Evolutionary conservation across 2,329 filamentous ascomycete species (phyloP), one percentile per base, ranked within the genome.

Genomic region (Pseudonectria foliicola): DNA sequence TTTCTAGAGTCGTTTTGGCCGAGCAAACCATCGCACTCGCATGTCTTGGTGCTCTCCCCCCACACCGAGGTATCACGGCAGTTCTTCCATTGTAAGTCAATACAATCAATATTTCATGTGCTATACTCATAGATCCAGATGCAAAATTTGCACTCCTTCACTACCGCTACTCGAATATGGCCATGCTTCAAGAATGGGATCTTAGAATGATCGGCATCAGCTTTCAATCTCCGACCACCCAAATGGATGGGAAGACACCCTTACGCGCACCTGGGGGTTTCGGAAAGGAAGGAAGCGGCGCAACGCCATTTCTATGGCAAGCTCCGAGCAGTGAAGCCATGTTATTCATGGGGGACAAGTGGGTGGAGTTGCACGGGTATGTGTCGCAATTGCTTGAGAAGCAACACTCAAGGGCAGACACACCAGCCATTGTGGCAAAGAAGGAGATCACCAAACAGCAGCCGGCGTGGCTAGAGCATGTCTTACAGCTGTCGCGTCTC

Each of bases 1-100:
- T 85, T 90, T 39, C 64, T 95, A 5, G 89, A 96, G 62, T 83
- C 85, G 0, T 95, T 94, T 57, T 96, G 88, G 71, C 89, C 92
- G 3, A 63, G 67, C 3, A 68, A 77, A 38, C 68, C 77, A 5
- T 55, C 59, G 3, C 61, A 76, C 34, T 80, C 81, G 8, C 87
- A 95, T 56, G 75, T 95, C 3, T 70, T 98, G n/a, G 63, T 95
- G 2, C 72, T 98, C 6, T 89, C 87, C 5, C 77, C 89, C 2
- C 80, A 94, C 46, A 75, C 73, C 2, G 85, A 96, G 56, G 62
- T 96, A 1, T 84, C 85, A 1, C 78, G 81, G 2, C 73, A 84
- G 2, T 96, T 87, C 55, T 90, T 83, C 43, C 86, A 95, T 44
- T 95, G 73, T 75, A 59, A 53, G 70, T 47, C 4, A 4, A 14